Evolutionary conservation across 768 basidiomycete genomes (phyloP), one percentile per base, ranked within the genome.

Genomic region (Podaxis mareebaensis): DNA sequence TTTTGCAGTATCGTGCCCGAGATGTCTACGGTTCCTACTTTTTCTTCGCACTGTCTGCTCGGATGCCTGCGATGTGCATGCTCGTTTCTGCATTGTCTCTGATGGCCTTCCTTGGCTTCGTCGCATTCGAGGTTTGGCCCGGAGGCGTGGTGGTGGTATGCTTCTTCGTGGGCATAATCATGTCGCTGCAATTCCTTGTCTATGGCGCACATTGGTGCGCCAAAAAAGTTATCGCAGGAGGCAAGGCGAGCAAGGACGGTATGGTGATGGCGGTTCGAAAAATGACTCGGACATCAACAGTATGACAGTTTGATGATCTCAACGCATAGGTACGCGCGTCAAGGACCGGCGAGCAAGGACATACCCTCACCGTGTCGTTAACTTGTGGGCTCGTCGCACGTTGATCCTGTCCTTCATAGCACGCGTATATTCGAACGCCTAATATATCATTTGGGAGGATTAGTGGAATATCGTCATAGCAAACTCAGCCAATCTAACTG

Each of bases 21-120:
- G 90, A 90, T 68, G 65, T 91, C 36, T 88, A 85, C 65, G 78
- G 76, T 24, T 79, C 80, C 10, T 88, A 88, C 71, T 77, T 89
- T 61, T 91, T 90, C 76, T 92, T 92, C 72, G 79, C 85, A 30
- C 78, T 92, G 13, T 84, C 86, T 1, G 79, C 89, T 5, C 82
- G 89, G 22, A 75, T 90, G 12, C 90, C 90, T 0, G 80, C 83
- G 0, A 65, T 90, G 6, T 85, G 86, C 70, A 83, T 87, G 77
- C 79, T 88, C 60, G 63, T 78, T 33, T 84, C 88, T 11, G 78
- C 84, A 0, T 49, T 82, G n/a, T 77, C 86, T 1, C 78, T 92
- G 7, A 85, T 87, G 78, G 66, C 70, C 1, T 91, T 90, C 74
- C 72, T 91, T 26, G 76, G 81, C 7, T 71, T 84, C 26, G 84